Conservation (phyloP, 371 early-diverging fungal species). For the Apophysomyces elegans region DNA sequence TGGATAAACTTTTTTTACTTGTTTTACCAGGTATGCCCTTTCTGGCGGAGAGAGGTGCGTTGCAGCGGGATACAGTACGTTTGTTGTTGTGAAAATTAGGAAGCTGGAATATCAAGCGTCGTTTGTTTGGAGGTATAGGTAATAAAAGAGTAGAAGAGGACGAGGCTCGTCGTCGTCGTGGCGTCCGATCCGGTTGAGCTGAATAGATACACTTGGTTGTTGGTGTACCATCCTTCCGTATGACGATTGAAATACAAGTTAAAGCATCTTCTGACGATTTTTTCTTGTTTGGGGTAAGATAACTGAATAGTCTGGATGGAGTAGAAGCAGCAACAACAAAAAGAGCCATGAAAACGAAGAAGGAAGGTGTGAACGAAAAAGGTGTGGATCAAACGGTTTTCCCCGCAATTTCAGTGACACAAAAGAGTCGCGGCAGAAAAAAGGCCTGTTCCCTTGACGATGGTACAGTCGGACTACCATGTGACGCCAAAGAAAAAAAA, state of each 20-base stretch:
- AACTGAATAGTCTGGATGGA: background rate
- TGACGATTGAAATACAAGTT: conserved; percentile 20
- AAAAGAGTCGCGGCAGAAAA: background rate
- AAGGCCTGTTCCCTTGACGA: background rate
- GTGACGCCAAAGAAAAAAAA: background rate
- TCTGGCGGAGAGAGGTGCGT: background rate
- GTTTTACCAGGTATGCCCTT: background rate
- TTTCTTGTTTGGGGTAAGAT: background rate
- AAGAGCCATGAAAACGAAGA: conserved; percentile 1
- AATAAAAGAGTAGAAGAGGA: background rate
- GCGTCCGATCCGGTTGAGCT: background rate
- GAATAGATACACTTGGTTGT: conserved; percentile 19
- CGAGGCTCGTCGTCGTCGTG: conserved; percentile 3
- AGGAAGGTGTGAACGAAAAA: background rate
- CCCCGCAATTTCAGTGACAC: conserved; percentile 10
- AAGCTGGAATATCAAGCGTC: conserved; percentile 7
- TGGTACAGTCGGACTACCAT: background rate
- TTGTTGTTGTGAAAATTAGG: background rate
- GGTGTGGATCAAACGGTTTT: conserved; percentile 4
- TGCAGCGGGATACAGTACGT: background rate
- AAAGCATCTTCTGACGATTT: background rate
- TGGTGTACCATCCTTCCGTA: conserved; percentile 23
- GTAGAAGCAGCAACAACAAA: background rate
- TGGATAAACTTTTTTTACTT: conserved; percentile 6
- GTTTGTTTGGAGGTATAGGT: background rate